phyloP scores from a whole-genome alignment of 179 eudicot species.

The Corrigiola litoralis region DNA sequence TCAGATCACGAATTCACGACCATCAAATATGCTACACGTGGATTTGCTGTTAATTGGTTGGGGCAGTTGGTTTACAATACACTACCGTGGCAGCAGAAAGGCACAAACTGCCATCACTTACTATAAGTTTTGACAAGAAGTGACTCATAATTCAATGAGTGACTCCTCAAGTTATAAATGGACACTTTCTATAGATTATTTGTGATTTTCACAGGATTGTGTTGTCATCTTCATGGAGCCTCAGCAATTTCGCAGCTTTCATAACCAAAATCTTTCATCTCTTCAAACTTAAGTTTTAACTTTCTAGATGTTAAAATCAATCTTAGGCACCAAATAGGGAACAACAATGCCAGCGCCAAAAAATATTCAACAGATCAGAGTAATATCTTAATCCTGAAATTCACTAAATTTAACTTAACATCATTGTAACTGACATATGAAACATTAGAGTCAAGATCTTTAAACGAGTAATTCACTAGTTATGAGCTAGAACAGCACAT shows the following conservation, averaged over 20 bases:
- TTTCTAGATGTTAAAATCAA: background rate
- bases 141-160: too few species aligned
- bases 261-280: too few species aligned
- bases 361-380: background rate
- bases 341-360: background rate
- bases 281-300: too few species aligned
- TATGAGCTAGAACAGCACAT: background rate
- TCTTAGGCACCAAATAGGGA: background rate
- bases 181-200: too few species aligned
- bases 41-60: background rate
- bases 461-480: conserved; percentile 5
- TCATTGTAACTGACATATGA: too few species aligned
- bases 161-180: too few species aligned
- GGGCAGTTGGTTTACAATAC: background rate
- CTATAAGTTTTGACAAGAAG: too few species aligned
- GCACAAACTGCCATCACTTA: background rate
- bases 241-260: background rate
- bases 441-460: too few species aligned
- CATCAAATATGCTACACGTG: background rate
- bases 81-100: background rate
- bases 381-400: background rate
- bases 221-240: too few species aligned
- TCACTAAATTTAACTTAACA: too few species aligned
- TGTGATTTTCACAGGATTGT: too few species aligned
- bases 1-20: background rate